Evolutionary conservation across 2,329 filamentous ascomycete species (phyloP).

Genomic region (Pseudogymnoascus sp.): DNA sequence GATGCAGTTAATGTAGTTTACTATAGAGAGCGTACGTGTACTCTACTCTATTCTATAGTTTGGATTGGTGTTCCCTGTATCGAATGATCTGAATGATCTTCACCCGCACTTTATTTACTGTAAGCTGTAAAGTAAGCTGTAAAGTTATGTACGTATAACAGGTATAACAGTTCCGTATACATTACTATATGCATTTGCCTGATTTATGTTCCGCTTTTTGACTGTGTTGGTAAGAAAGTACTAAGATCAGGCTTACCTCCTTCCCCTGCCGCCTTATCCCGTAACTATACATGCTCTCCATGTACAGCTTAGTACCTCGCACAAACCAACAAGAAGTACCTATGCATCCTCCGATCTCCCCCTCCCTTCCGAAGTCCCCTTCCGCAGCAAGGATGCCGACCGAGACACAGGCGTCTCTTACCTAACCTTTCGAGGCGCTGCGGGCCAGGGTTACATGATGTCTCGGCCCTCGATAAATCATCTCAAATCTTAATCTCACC

Average conservation of each 20-base stretch:
- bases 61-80: background rate
- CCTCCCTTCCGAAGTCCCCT: background rate
- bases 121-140: background rate
- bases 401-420: background rate
- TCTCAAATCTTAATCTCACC: slow-evolving; percentile 1
- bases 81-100: background rate
- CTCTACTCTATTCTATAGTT: background rate
- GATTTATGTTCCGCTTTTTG: background rate
- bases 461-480: slow-evolving; percentile 1
- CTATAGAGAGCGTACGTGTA: background rate
- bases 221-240: background rate
- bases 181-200: background rate
- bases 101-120: background rate
- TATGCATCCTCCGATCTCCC: background rate
- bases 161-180: background rate
- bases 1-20: background rate
- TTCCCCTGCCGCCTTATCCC: background rate
- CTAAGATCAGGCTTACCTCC: background rate
- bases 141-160: background rate
- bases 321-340: background rate
- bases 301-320: too few species aligned
- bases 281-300: background rate
- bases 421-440: background rate
- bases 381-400: background rate
- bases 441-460: background rate